Evolutionary conservation across 2,329 filamentous ascomycete species (phyloP).

Genomic region (Pseudocercospora fuligena): DNA sequence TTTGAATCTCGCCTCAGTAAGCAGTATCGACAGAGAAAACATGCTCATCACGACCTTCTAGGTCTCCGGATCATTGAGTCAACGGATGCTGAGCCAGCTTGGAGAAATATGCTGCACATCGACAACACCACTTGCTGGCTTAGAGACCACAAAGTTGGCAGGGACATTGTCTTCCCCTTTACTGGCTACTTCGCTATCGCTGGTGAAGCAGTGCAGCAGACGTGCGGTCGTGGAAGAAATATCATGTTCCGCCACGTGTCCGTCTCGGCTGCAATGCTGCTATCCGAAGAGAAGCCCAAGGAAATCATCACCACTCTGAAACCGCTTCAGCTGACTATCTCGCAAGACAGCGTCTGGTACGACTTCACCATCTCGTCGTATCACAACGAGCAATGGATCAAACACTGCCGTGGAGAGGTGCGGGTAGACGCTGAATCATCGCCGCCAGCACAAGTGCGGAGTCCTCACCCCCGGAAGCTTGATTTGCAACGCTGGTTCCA

Average conservation of each 20-base stretch:
- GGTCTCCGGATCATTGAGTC: no score
- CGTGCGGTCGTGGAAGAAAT: no score
- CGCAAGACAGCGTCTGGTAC: constrained; percentile 10
- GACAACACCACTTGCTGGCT: no score
- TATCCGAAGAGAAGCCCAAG: neutral
- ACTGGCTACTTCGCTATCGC: no score
- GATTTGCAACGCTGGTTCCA: neutral
- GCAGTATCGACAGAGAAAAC: constrained; percentile 12
- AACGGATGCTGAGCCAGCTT: no score
- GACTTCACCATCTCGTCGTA: constrained; percentile 16
- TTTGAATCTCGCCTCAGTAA: constrained; percentile 12
- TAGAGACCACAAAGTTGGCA: no score
- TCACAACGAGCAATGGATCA: constrained; percentile 6
- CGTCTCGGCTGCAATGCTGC: neutral
- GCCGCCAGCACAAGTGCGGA: neutral
- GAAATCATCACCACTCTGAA: constrained; percentile 14
- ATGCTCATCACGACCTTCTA: constrained; percentile 18
- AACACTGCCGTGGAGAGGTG: constrained; percentile 14
- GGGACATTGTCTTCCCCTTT: no score
- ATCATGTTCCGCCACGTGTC: no score
- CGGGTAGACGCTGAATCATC: neutral
- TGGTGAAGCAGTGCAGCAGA: no score
- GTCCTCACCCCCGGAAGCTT: neutral
- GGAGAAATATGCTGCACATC: no score
- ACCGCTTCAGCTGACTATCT: neutral